A percentile compares a stretch with the other conserved stretches of the same genome.
phyloP scores from a whole-genome alignment of 176 grass and related monocot species.

The Pharus latifolius region DNA sequence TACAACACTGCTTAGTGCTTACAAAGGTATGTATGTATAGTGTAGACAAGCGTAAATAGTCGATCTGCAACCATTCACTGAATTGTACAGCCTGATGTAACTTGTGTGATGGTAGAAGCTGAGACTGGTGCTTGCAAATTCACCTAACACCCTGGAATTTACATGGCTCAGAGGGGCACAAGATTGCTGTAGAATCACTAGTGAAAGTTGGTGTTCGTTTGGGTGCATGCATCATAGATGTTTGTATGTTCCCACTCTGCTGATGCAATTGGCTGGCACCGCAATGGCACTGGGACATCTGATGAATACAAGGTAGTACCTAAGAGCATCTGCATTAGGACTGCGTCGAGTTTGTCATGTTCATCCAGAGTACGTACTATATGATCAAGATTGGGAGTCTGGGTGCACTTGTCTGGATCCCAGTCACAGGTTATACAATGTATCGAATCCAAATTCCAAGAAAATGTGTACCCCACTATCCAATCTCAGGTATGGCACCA shows the following conservation, averaged over 20 bases:
- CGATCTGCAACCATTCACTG: background rate
- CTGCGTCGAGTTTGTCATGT: background rate
- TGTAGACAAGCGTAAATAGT: background rate
- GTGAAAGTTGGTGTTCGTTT: background rate
- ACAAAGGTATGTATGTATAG: slow-evolving; percentile 15
- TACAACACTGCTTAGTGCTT: slow-evolving; percentile 5
- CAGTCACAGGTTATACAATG: slow-evolving; percentile 19
- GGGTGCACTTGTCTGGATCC: slow-evolving; percentile 5
- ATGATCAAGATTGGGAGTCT: slow-evolving; percentile 9
- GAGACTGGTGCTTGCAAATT: background rate
- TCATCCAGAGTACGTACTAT: background rate
- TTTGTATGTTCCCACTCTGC: background rate
- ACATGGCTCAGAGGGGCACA: background rate
- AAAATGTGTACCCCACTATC: slow-evolving; percentile 13
- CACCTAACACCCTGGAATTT: background rate
- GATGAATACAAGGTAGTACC: background rate
- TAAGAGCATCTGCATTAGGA: background rate
- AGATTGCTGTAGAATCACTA: background rate
- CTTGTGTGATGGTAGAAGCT: background rate
- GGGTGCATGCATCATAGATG: background rate
- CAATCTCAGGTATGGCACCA: slow-evolving; percentile 27
- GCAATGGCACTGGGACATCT: background rate
- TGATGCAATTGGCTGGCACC: background rate
- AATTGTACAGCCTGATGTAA: background rate
- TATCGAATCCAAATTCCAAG: slow-evolving; percentile 8